Evolutionary conservation across 2,329 filamentous ascomycete species (phyloP).

Genomic region (Epicoccum sorghinum): DNA sequence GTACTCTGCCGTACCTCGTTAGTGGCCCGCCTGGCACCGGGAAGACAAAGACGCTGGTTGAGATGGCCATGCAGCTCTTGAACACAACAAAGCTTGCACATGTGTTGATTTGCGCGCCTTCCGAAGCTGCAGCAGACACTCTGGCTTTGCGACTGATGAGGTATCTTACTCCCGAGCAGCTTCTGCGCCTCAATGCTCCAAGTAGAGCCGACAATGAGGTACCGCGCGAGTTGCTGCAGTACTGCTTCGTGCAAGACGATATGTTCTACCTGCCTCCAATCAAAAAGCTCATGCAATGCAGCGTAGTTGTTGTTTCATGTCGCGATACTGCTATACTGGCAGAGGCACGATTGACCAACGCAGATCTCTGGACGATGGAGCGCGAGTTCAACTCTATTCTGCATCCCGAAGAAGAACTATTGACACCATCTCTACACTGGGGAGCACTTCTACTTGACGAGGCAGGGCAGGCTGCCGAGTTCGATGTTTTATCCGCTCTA

Average conservation of each 20-base stretch:
- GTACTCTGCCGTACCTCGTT: slow-evolving; percentile 55
- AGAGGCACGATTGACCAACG: slow-evolving; percentile 52
- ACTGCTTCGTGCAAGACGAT: slow-evolving; percentile 49
- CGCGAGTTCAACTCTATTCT: slow-evolving; percentile 39
- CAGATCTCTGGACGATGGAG: slow-evolving; percentile 48
- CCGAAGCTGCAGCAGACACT: slow-evolving; percentile 55
- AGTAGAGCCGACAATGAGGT: slow-evolving; percentile 52
- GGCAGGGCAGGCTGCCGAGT: slow-evolving; percentile 54
- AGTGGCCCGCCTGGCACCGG: slow-evolving; percentile 59
- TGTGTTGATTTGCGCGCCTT: slow-evolving; percentile 54
- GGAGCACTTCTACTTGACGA: slow-evolving; percentile 54
- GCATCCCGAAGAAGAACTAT: slow-evolving; percentile 29
- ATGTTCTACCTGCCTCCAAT: slow-evolving; percentile 52
- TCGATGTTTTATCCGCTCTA: slow-evolving; percentile 50
- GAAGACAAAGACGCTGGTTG: slow-evolving; percentile 59
- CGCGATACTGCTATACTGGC: slow-evolving; percentile 51
- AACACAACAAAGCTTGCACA: slow-evolving; percentile 33
- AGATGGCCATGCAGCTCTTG: slow-evolving; percentile 48
- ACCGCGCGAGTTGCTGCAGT: slow-evolving; percentile 46
- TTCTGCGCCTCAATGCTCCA: slow-evolving; percentile 52
- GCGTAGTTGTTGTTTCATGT: slow-evolving; percentile 53
- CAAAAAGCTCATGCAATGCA: slow-evolving; percentile 48
- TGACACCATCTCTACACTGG: slow-evolving; percentile 46
- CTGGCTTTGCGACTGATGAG: slow-evolving; percentile 48
- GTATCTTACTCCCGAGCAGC: slow-evolving; percentile 44